phyloP scores from a whole-genome alignment of 768 basidiomycete species.

The Xerocomus brunneocitrinus region DNA sequence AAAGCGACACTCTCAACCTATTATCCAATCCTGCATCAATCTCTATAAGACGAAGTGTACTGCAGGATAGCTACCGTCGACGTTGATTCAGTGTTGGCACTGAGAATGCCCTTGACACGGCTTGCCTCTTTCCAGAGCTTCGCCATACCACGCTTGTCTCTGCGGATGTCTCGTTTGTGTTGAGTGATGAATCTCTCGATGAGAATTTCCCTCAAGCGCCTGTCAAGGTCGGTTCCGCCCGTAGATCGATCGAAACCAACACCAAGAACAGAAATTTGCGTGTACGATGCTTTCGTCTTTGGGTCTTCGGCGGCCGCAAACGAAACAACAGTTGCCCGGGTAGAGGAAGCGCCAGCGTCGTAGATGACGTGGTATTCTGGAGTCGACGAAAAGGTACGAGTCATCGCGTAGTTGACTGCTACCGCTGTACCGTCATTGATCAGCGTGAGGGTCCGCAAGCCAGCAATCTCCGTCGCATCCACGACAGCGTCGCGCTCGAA shows the following conservation, averaged over 20 bases:
- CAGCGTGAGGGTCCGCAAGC: constrained; percentile 75
- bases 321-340: constrained; percentile 70
- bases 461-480: constrained; percentile 90
- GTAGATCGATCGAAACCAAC: constrained; percentile 73
- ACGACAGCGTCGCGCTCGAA: constrained; percentile 87
- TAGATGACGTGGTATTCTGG: constrained; percentile 88
- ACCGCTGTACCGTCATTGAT: constrained; percentile 92
- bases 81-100: constrained; percentile 81
- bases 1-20: constrained; percentile 85
- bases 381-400: constrained; percentile 67
- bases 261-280: constrained; percentile 73
- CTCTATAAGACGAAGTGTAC: background rate
- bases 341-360: constrained; percentile 86
- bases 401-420: constrained; percentile 99
- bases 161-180: constrained; percentile 60
- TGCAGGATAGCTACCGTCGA: constrained; percentile 51
- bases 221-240: constrained; percentile 84
- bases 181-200: constrained; percentile 70
- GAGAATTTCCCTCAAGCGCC: constrained; percentile 76
- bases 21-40: constrained; percentile 2
- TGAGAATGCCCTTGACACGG: constrained; percentile 86
- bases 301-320: constrained; percentile 49
- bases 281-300: constrained; percentile 51
- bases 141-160: constrained; percentile 81
- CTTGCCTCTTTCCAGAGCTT: constrained; percentile 94